Evolutionary conservation across 305 asterid species (phyloP), one percentile per base, ranked within the genome.

Genomic region (Plantago coronopus): DNA sequence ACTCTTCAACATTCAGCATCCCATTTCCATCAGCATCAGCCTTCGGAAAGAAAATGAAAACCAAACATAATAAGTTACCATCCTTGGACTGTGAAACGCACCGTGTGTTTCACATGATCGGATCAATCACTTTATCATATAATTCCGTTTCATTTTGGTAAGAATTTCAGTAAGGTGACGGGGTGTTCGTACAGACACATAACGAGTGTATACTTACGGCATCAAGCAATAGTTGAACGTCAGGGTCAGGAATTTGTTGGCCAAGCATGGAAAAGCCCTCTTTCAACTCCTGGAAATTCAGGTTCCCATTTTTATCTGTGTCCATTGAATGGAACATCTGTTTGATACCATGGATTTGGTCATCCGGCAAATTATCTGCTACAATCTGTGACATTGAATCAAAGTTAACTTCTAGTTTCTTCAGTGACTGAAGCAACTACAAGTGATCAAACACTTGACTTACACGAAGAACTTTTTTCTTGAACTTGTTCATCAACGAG

Each of bases 401-500:
- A 13, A 7, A 48, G 19, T 15, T 44, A 44, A 14, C 22, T 1
- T 13, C 8, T 3, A 8, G 13, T 34, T 34, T 3, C 13, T 5
- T 34, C 42, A 34, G 12, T 10, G 1, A 0, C 3, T 34, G 1
- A 8, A 34, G 14, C 12, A 9, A 34, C 42, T 7, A 10, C 42
- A 34, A 34, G 9, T 34, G 42, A 34, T 34, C 8, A 34, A 7
- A 34, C 13, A 34, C 8, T 0, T 0, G 13, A 62, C 95, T 84
- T 75, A 91, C 98, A 56, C 91, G 72, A 3, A 91, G 81, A 67
- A 86, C 98, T 75, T 70, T 86, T 72, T 81, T 91, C 87, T 91
- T 91, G 86, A 91, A 88, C 66, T 84, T 88, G 49, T 84, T 91
- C 97, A 91, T 91, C 86, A 86, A 72, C 0, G 98, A 81, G 72